Evolutionary conservation across 169 alveolate genomes (phyloP), one percentile per base, ranked within the genome.

Genomic region (Theileria orientalis): DNA sequence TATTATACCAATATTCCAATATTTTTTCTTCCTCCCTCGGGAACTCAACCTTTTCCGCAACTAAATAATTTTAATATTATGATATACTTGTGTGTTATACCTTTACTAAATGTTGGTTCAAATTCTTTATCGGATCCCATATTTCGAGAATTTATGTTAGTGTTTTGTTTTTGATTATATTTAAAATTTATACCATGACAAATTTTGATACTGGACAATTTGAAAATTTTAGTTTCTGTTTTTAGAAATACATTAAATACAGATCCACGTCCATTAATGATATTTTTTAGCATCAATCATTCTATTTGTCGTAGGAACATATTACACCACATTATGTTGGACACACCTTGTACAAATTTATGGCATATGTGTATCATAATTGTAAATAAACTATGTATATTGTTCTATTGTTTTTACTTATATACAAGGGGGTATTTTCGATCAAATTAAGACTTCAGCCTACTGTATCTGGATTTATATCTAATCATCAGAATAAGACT

Each of bases 1-100:
- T 94, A 41, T 90, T 88, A 16, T 91, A 69, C 97, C 97, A 94
- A 70, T 90, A 93, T 30, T 77, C 76, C 19, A 93, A 86, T 13
- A 94, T 74, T 68, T 85, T 90, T 47, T 94, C 96, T 76, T 94
- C 97, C 83, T 90, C 91, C 80, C 85, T 90, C n/a, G 96, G 95
- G 61, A 94, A 91, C 40, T 91, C 89, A 27, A 94, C 95, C 62
- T 90, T 90, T 37, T 94, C 97, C 21, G 84, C 86, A 11, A 94
- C 94, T 23, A 52, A 57, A 40, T 46, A 46, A 27, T 76, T 70
- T 69, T 74, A 71, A 69, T 69, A 74, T 11, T 19, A 40, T 3
- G 14, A 6, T n/a, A 19, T 6, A 11, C 11, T 8, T 11, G 9
- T 6, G 2, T 9, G 23, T 70, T 37, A 9, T 44, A 79, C 87